phyloP scores from a whole-genome alignment of 2,329 filamentous ascomycete genomes.

The Botrytis fabae region DNA sequence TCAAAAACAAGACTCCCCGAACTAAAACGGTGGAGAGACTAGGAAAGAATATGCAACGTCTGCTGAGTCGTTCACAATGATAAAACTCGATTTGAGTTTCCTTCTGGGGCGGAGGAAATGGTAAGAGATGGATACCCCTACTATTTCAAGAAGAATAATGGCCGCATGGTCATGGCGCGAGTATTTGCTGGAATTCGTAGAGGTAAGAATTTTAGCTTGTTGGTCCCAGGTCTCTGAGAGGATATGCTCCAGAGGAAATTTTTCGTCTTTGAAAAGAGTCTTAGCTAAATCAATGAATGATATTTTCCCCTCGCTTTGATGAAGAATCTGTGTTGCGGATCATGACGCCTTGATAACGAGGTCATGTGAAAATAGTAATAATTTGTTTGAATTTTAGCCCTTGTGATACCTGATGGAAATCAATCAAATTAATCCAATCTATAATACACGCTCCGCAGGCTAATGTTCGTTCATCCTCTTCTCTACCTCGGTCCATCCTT shows the following conservation, averaged over 20 bases:
- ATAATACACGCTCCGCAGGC: too few species aligned
- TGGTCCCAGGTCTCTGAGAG: not conserved
- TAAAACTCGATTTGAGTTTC: not conserved
- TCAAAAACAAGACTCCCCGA: not conserved
- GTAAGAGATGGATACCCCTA: constrained; percentile 14
- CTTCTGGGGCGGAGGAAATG: not conserved
- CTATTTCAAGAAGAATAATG: constrained; percentile 4
- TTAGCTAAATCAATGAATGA: too few species aligned
- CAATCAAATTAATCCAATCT: too few species aligned
- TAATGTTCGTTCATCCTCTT: too few species aligned
- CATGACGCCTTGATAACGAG: not conserved
- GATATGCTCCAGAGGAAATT: too few species aligned
- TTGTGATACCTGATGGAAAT: too few species aligned
- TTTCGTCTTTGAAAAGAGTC: not conserved
- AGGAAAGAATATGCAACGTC: fast-evolving
- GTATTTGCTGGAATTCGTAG: not conserved
- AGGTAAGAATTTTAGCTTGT: constrained; percentile 1
- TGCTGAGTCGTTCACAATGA: not conserved
- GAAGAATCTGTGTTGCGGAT: not conserved
- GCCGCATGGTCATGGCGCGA: not conserved
- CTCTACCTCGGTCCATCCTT: not conserved
- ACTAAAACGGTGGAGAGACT: not conserved
- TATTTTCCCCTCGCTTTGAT: too few species aligned
- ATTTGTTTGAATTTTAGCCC: too few species aligned
- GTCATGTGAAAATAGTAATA: not conserved